Evolutionary conservation across 1,284 basidiomycete genomes (phyloP), one percentile per base, ranked within the genome.

Genomic region (Stygiomarasmius scandens): DNA sequence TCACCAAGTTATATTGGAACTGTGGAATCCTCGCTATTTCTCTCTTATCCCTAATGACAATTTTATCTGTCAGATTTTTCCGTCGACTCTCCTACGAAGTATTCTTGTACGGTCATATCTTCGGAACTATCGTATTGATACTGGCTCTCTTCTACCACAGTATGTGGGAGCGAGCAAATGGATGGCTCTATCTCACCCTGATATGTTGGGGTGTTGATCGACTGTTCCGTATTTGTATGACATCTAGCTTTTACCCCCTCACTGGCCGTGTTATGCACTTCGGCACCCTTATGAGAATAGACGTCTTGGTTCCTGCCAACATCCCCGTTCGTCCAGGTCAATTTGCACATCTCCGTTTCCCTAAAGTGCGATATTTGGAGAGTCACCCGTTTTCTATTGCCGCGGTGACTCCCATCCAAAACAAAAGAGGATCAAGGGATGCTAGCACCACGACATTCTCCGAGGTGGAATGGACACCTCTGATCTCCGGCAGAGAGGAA

Each of bases 321-420:
- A n/a, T 51, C 34, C 5, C 49, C 27, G 49, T 56, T 19, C 25
- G 24, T 14, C 49, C 55, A 2, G 55, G 55, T n/a, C 20, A 36
- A 8, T 51, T 56, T 32, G 55, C 55, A 12, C 47, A 56, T 36
- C 55, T 56, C n/a, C 55, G 55, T 24, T 56, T 56, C 25, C 55
- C 55, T 3, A 22, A 56, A 12, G 20, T 56, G 1, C 47, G 54
- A 12, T 41, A 24, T 22, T 29, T 56, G 29, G 55, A 56, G 47
- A 51, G 25, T 23, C 54, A 56, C 38, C 54, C 54, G 22, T 56
- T 56, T 48, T 56, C 55, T 32, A 56, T 51, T 29, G 55, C 55
- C 3, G 55, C 36, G 4, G 49, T 36, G 8, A 41, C 38, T n/a
- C 34, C 36, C 25, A 27, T 19, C 19, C n/a, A 47, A 12, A 43